phyloP scores from a whole-genome alignment of 2,329 filamentous ascomycete species.

The Coniochaeta sp. region DNA sequence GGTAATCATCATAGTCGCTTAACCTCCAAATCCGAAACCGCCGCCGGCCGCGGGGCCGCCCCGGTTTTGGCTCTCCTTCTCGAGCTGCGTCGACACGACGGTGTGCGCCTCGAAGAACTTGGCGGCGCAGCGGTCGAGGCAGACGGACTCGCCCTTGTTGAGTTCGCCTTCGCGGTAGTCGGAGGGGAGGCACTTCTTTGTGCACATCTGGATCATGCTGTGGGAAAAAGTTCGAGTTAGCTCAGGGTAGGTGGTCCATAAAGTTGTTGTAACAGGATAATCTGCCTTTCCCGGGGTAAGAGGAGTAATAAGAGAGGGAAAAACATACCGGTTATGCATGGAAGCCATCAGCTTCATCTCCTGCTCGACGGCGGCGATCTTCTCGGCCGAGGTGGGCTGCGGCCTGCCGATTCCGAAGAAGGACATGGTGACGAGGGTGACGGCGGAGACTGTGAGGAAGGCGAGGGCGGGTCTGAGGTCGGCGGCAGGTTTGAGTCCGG shows the following conservation, averaged over 20 bases:
- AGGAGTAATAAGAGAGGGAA: not conserved
- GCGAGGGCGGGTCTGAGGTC: not conserved
- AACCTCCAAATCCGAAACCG: slow-evolving; percentile 23
- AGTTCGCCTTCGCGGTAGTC: slow-evolving; percentile 94
- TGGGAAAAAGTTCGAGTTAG: not conserved
- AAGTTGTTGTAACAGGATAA: not conserved
- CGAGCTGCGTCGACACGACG: slow-evolving; percentile 96
- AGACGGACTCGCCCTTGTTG: slow-evolving; percentile 98
- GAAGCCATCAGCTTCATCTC: slow-evolving; percentile 97
- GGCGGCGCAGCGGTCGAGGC: slow-evolving; percentile 90
- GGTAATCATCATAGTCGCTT: not conserved
- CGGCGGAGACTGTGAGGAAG: not conserved
- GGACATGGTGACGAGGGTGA: slow-evolving; percentile 14
- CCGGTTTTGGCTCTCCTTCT: slow-evolving; percentile 69
- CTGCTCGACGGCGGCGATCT: slow-evolving; percentile 91
- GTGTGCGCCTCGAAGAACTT: slow-evolving; percentile 99
- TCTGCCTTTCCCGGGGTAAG: not conserved
- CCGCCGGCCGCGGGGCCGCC: slow-evolving; percentile 46
- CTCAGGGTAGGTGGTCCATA: no score
- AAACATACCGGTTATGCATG: slow-evolving; percentile 87
- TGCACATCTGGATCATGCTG: slow-evolving; percentile 82
- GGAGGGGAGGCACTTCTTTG: slow-evolving; percentile 84
- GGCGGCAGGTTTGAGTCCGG: no score
- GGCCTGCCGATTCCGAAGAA: slow-evolving; percentile 45
- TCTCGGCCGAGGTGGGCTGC: slow-evolving; percentile 90